Base-by-base conservation (phyloP, 768 basidiomycete genomes). In the Clitopilus passeckerianus region DNA sequence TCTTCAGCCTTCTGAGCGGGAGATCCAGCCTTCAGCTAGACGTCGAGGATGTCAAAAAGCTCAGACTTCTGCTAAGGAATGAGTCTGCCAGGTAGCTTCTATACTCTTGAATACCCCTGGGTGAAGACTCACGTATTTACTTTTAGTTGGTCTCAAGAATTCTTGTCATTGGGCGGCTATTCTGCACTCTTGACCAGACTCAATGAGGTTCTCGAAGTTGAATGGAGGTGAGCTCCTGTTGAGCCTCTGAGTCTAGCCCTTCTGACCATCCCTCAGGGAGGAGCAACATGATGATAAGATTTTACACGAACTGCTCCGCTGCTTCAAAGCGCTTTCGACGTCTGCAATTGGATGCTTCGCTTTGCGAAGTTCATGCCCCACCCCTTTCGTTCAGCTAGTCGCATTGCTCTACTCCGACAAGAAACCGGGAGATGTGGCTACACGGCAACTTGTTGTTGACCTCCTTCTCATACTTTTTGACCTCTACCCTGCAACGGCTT, bases 241-340 rank as follows among this genome's bases (percentile, higher is more conserved):
- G 34, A 57, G 55, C 23, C 57, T 30, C 12, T 20, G 33, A 16
- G 52, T 23, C 14, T 34, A 24, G 7, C 34, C 57, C 0, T 54
- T 35, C 60, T 69, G 43, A 68, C 53, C 24, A 59, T 23, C 23
- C 43, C 33, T 63, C 66, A 95, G 95, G 63, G 96, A 98, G 71
- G 97, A 99, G 69, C 96, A 98, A 68, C 96, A 97, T 64, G 97
- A 97, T 67, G 97, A 98, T 68, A 89, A 97, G 70, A 80, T 97
- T 44, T 78, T 99, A 15, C 89, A 96, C 64, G 95, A 98, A 71
- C 76, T 98, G 1, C 77, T 98, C 41, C 87, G 94, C 1, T 98
- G 95, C 75, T 86, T 98, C 72, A 97, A 97, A 72, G 97, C 91
- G 0, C 80, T 99, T 2, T 88, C 92, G 0, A 96, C 95, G 0